Evolutionary conservation across 495 filamentous ascomycete genomes (phyloP), one percentile per base, ranked within the genome.

Genomic region (Achaetomiella virescens): DNA sequence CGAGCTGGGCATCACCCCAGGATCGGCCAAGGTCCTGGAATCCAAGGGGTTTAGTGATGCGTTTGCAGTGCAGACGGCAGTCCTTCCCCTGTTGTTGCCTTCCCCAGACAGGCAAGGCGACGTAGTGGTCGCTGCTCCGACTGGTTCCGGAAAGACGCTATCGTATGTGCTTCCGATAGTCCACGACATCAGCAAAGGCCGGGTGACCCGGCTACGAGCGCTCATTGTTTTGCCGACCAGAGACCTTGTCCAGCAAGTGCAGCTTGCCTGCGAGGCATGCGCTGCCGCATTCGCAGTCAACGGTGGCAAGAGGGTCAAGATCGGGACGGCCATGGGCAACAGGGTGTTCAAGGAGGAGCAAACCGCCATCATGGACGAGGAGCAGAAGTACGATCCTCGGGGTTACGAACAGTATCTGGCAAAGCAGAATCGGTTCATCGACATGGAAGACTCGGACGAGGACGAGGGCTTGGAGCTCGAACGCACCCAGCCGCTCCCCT

Each of bases 61-160:
- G 1, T 88, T 96, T 63, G 86, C 91, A 1, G 85, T 97, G 0
- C 92, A 97, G 67, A 83, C 89, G 0, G 81, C 83, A 0, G 81
- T 92, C 0, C 79, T 97, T 25, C 90, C 91, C 6, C 72, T 95
- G 27, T 78, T 97, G 3, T 70, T 92, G 0, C 80, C 86, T 8
- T 61, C 63, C 14, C 79, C 79, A 0, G 66, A 70, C 15, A 67
- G 80, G 52, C 68, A 76, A 2, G 87, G 89, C 2, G 92, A 97
- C 71, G 57, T 97, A 7, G 87, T 93, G 48, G 81, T 97, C 15
- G 90, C 90, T 20, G 92, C 92, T 1, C 82, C 89, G 3, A 97
- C 92, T 1, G 92, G 92, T 5, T 97, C 92, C 0, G 92, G 92
- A 44, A 97, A 97, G 66, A 97, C 92, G 0, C 71, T 97, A 3